phyloP scores from a whole-genome alignment of 805 yeast species.

The Wickerhamomyces xylosicus region DNA sequence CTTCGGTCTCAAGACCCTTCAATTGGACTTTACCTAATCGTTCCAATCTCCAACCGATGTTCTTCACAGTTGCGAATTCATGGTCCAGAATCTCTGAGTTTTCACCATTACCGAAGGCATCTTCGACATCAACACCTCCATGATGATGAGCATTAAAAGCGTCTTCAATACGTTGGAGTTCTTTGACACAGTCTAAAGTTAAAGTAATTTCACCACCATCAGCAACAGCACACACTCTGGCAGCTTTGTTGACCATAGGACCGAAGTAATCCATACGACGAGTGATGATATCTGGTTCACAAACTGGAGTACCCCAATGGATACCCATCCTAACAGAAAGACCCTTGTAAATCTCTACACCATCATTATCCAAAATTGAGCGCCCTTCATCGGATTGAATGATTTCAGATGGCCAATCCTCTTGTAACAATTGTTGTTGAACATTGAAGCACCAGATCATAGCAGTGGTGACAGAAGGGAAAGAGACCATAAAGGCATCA shows the following conservation, averaged over 20 bases:
- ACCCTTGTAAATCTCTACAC: slow-evolving; percentile 66
- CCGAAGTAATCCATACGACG: slow-evolving; percentile 98
- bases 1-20: slow-evolving; percentile 93
- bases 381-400: slow-evolving; percentile 77
- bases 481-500: slow-evolving; percentile 97
- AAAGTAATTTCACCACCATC: slow-evolving; percentile 97
- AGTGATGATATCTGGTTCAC: slow-evolving; percentile 90
- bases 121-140: slow-evolving; percentile 20
- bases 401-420: slow-evolving; percentile 95
- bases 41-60: slow-evolving; percentile 56
- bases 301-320: slow-evolving; percentile 97
- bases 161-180: slow-evolving; percentile 47
- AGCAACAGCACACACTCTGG: slow-evolving; percentile 88
- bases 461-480: slow-evolving; percentile 86
- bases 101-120: slow-evolving; percentile 34
- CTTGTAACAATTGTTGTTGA: slow-evolving; percentile 70
- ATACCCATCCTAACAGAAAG: slow-evolving; percentile 95
- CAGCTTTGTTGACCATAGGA: slow-evolving; percentile 94
- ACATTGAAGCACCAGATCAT: slow-evolving; percentile 91
- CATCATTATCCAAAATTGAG: slow-evolving; percentile 55
- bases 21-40: slow-evolving; percentile 80
- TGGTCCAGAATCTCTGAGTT: slow-evolving; percentile 49
- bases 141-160: slow-evolving; percentile 7
- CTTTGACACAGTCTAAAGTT: slow-evolving; percentile 71
- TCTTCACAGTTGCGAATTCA: slow-evolving; percentile 55